Evolutionary conservation across 2,329 filamentous ascomycete species (phyloP), one percentile per base, ranked within the genome.

Genomic region (Clathrospora elynae): DNA sequence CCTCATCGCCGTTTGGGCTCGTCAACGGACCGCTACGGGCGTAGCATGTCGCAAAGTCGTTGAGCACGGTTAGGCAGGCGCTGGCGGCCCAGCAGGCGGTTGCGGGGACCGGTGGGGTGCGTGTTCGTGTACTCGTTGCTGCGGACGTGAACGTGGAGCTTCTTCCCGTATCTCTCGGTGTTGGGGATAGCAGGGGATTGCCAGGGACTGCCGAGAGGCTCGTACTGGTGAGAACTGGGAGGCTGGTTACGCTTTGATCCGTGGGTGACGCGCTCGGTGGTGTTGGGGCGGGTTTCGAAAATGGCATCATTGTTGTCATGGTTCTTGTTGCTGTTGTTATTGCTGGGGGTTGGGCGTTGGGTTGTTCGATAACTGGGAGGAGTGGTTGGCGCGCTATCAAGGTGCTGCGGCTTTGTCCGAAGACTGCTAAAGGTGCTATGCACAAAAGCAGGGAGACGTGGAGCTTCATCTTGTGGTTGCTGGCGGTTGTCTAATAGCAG

Each of bases 21-120:
- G 17, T 37, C 11, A 37, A 17, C 12, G 11, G 18, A 6, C 35
- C 35, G 8, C 16, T 29, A 8, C 14, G 13, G 9, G 19, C 29
- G 12, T 37, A 29, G 35, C 35, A 37, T 23, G 25, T 11, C 16
- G 35, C 17, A 18, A 37, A 37, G 24, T 22, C 35, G n/a, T 12
- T 14, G 9, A 37, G 17, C 10, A 37, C 26, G 8, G 35, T 19
- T n/a, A 20, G 5, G 12, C 35, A 37, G 6, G n/a, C 20, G 9
- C 12, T 12, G 12, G 35, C 20, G 11, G 17, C 17, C 35, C 35
- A 37, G n/a, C 35, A 37, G 17, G 35, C 35, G 8, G n/a, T n/a
- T n/a, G n/a, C n/a, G n/a, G n/a, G n/a, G n/a, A n/a, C n/a, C n/a
- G n/a, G n/a, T n/a, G n/a, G n/a, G n/a, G n/a, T n/a, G n/a, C n/a